Evolutionary conservation across 208 protist species (phyloP).

Genomic region (Leishmania tarentolae): DNA sequence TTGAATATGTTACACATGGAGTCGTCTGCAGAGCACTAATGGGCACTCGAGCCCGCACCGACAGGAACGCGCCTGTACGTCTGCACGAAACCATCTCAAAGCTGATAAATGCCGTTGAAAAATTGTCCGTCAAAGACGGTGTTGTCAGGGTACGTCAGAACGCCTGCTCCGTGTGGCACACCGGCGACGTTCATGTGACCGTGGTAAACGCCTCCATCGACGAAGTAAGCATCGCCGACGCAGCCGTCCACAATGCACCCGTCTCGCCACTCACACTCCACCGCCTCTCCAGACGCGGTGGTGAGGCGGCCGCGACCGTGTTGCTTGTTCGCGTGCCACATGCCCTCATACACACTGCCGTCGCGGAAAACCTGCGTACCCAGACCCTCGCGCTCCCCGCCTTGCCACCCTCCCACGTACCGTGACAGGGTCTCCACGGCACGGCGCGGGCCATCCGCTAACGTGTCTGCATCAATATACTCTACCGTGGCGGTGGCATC

Average conservation of each 20-base stretch:
- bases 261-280: constrained; percentile 69
- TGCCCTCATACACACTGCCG: constrained; percentile 83
- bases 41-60: not conserved
- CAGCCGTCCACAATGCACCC: constrained; percentile 59
- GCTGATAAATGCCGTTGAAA: constrained; percentile 67
- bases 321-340: constrained; percentile 68
- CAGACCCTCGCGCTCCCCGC: constrained; percentile 57
- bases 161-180: constrained; percentile 73
- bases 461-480: constrained; percentile 45
- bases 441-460: constrained; percentile 17
- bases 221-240: constrained; percentile 49
- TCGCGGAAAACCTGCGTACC: constrained; percentile 73
- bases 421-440: constrained; percentile 19
- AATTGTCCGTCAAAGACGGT: constrained; percentile 84
- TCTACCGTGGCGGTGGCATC: constrained; percentile 65
- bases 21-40: not conserved
- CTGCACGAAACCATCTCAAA: constrained; percentile 37
- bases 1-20: not conserved
- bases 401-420: constrained; percentile 85
- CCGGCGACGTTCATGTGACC: constrained; percentile 52
- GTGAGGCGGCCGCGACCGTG: constrained; percentile 75
- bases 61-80: not conserved
- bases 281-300: constrained; percentile 49
- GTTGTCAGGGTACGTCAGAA: constrained; percentile 77
- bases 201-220: constrained; percentile 80